Conservation (phyloP, 805 yeast species). For the Debaryomyces castellii region DNA sequence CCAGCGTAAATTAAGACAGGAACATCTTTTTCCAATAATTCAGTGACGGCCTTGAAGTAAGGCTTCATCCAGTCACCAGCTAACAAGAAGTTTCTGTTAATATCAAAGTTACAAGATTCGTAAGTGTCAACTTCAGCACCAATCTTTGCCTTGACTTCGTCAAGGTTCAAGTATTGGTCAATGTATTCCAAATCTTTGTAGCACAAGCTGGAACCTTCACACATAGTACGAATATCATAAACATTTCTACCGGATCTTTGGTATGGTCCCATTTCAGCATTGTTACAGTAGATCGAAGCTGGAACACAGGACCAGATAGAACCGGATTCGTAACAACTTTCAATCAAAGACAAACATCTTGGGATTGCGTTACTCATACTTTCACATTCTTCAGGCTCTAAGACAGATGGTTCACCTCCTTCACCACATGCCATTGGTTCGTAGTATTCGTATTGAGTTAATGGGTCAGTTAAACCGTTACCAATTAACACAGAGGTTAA, state of each 20-base stretch:
- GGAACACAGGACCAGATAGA: slow-evolving; percentile 87
- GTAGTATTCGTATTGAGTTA: slow-evolving; percentile 74
- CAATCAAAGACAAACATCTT: slow-evolving; percentile 73
- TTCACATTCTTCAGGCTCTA: slow-evolving; percentile 67
- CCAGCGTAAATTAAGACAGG: slow-evolving; percentile 94
- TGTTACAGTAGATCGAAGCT: slow-evolving; percentile 87
- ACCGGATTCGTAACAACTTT: slow-evolving; percentile 73
- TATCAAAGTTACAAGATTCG: slow-evolving; percentile 73
- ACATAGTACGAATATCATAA: slow-evolving; percentile 80
- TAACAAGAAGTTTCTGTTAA: slow-evolving; percentile 76
- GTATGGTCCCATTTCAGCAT: slow-evolving; percentile 77
- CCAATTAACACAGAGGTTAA: slow-evolving; percentile 84
- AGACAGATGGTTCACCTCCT: slow-evolving; percentile 79
- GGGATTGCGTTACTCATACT: slow-evolving; percentile 61
- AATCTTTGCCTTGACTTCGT: slow-evolving; percentile 72
- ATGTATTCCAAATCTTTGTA: slow-evolving; percentile 76
- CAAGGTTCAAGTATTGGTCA: slow-evolving; percentile 75
- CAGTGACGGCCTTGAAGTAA: slow-evolving; percentile 56
- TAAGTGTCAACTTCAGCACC: slow-evolving; percentile 88
- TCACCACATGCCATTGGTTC: slow-evolving; percentile 93
- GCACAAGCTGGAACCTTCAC: slow-evolving; percentile 71
- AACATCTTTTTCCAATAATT: slow-evolving; percentile 62
- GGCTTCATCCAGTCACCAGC: slow-evolving; percentile 95
- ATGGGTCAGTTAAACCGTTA: slow-evolving; percentile 87
- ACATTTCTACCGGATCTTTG: slow-evolving; percentile 85